A percentile compares a stretch with the other conserved stretches of the same genome.
Evolutionary conservation across 768 basidiomycete species (phyloP).

Genomic region (Punctularia strigosozonata): DNA sequence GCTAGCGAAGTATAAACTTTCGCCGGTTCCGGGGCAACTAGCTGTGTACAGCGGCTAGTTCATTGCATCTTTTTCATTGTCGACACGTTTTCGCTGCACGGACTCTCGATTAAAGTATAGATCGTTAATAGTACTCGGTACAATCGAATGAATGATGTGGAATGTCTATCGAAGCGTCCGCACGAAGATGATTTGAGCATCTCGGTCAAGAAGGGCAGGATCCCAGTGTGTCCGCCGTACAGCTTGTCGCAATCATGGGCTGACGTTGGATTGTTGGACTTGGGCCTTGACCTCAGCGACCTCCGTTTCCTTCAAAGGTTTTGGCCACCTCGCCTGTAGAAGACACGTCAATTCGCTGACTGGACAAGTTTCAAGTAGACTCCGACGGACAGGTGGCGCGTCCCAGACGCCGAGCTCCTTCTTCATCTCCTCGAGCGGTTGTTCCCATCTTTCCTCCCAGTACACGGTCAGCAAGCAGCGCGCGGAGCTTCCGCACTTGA

Average conservation of each 20-base stretch:
- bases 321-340: not conserved
- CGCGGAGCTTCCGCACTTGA: slow-evolving; percentile 68
- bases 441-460: slow-evolving; percentile 93
- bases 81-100: no score
- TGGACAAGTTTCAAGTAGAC: not conserved
- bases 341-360: not conserved
- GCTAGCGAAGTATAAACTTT: no score
- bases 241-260: not conserved
- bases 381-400: slow-evolving; percentile 33
- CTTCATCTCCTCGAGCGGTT: slow-evolving; percentile 73
- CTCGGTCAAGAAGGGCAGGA: no score
- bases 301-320: not conserved
- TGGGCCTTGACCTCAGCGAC: not conserved
- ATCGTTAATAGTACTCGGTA: no score
- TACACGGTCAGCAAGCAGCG: slow-evolving; percentile 79
- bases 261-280: not conserved
- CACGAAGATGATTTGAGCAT: no score
- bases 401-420: slow-evolving; percentile 78
- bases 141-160: no score
- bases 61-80: no score
- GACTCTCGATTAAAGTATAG: no score
- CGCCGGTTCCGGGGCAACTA: no score
- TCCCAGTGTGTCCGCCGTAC: no score
- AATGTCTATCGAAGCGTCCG: no score
- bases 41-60: no score